These are phyloP conservation scores for Lathyrus sativus DNA, from an alignment of 306 rosid genomes.

Conservation along the genomic window DNA sequence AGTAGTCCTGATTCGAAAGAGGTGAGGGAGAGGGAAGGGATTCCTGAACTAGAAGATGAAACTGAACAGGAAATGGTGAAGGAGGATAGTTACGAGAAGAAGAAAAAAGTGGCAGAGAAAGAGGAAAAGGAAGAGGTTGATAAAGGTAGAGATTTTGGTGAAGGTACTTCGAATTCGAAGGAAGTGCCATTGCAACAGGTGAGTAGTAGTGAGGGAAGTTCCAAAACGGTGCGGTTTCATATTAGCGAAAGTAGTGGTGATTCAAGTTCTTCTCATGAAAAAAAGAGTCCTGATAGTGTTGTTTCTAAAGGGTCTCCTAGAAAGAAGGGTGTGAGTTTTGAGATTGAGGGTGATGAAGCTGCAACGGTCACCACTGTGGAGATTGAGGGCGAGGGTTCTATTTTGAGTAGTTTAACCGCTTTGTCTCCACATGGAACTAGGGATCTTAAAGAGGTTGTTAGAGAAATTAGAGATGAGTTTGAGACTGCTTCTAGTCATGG, in stretches of 20 bases:
- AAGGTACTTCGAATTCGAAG: conserved; percentile 74
- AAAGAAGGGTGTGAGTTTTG: conserved; percentile 86
- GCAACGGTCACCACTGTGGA: conserved; percentile 38
- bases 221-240: conserved; percentile 59
- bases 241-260: conserved; percentile 43
- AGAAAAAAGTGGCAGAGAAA: conserved; percentile 47
- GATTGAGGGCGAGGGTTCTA: conserved; percentile 74
- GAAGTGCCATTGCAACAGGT: conserved; percentile 51
- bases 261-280: conserved; percentile 44
- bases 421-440: conserved; percentile 71
- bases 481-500: conserved; percentile 78
- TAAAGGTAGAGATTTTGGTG: conserved; percentile 54
- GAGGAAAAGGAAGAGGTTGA: conserved; percentile 29
- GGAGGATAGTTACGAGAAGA: conserved; percentile 42
- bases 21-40: conserved; percentile 95
- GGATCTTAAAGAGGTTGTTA: conserved; percentile 85
- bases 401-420: conserved; percentile 72
- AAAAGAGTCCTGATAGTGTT: conserved; percentile 67
- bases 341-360: conserved; percentile 51
- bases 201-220: conserved; percentile 60
- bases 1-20: conserved; percentile 93
- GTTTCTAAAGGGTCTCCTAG: conserved; percentile 51
- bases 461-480: conserved; percentile 83
- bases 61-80: conserved; percentile 64
- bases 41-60: conserved; percentile 97